Base-by-base conservation (phyloP, 371 early-diverging fungal genomes). In the Lichtheimia hyalospora region DNA sequence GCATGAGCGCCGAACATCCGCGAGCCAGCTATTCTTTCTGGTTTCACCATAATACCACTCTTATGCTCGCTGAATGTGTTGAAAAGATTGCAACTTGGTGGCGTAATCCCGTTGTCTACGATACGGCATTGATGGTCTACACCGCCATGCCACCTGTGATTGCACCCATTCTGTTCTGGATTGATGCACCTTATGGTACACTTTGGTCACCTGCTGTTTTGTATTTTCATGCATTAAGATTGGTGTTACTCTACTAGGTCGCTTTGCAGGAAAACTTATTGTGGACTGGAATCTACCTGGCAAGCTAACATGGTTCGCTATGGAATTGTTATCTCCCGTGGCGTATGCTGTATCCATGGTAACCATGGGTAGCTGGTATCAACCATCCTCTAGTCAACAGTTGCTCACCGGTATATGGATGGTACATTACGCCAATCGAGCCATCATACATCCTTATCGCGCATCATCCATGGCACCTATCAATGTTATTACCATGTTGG, bases 401-500 rank as follows among this genome's bases (percentile, higher is more conserved):
- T 27, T 75, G 2, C 60, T 73, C 14, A 53, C 61, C 0, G 24
- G 54, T 12, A 55, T 84, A 16, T 89, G 84, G 87, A 20, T 81
- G 4, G 49, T 62, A 5, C 89, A 89, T 63, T 89, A 89, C 56
- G 40, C 66, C 13, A 79, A 89, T 49, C 80, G 89, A 0, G 70
- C 78, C 6, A 49, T 87, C 3, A 52, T 89, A 13, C 84, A 87
- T 46, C 79, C 88, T 21, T 60, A 70, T 8, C 70, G 84, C 6
- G 78, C 81, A 10, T 67, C 72, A 6, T 76, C 78, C 0, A 78
- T 85, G 61, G 72, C 84, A 10, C 82, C 82, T 3, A 69, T 83
- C 3, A 70, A 77, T 48, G 15, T 72, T n/a, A 4, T 71, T 3
- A 58, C 75, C 0, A 67, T 63, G 40, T 1, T 65, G 5, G 42